Conservation (phyloP, 768 basidiomycete species). For the Mycena albidolilacea region DNA sequence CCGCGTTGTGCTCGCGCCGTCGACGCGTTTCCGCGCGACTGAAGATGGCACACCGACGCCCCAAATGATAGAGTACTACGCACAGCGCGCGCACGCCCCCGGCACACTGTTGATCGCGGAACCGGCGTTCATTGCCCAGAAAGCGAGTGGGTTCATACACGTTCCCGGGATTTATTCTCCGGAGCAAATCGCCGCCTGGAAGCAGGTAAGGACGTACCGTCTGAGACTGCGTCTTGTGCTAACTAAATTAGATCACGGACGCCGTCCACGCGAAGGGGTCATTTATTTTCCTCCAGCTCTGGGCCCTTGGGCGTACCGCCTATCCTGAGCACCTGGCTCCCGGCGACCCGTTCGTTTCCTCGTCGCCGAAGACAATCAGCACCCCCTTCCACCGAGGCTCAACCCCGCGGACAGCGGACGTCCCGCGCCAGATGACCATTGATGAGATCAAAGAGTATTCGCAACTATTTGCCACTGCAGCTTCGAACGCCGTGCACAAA, state of each 20-base stretch:
- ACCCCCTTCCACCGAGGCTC: slow-evolving; percentile 39
- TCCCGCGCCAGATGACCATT: slow-evolving; percentile 60
- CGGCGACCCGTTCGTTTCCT: slow-evolving; percentile 52
- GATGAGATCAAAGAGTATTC: slow-evolving; percentile 67
- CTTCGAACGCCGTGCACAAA: slow-evolving; percentile 64
- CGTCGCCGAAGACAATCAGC: slow-evolving; percentile 50
- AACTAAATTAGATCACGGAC: slow-evolving; percentile 60
- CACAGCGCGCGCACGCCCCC: slow-evolving; percentile 60
- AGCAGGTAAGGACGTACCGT: slow-evolving; percentile 42
- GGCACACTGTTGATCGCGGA: slow-evolving; percentile 74
- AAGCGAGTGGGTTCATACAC: slow-evolving; percentile 64
- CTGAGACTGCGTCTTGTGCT: not conserved
- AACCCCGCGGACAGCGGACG: slow-evolving; percentile 29
- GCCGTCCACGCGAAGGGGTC: slow-evolving; percentile 67
- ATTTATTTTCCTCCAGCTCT: slow-evolving; percentile 69
- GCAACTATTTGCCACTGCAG: slow-evolving; percentile 66
- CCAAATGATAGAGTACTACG: slow-evolving; percentile 61
- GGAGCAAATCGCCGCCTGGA: slow-evolving; percentile 73
- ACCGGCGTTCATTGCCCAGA: slow-evolving; percentile 65
- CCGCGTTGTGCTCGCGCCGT: slow-evolving; percentile 68
- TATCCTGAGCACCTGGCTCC: slow-evolving; percentile 50
- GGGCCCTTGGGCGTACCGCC: slow-evolving; percentile 68
- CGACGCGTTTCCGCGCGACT: slow-evolving; percentile 56
- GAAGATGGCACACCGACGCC: slow-evolving; percentile 37
- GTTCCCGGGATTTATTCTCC: slow-evolving; percentile 78